Evolutionary conservation across 2,329 filamentous ascomycete species (phyloP).

Genomic region (Teratosphaeria pseudoeucalypti): DNA sequence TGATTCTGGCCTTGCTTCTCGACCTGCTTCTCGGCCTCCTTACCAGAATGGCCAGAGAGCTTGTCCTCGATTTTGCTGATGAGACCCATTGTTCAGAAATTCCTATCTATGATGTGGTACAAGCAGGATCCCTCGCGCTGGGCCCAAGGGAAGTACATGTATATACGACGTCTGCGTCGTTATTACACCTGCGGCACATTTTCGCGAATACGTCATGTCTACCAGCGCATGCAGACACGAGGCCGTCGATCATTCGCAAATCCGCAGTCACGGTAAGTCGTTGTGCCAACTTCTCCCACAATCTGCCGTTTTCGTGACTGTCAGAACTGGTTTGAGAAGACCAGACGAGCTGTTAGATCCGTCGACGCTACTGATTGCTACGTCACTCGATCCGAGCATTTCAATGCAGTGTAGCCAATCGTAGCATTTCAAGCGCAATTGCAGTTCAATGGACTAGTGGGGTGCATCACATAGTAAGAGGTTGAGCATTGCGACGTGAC

Average conservation of each 20-base stretch:
- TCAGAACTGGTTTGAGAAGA: neutral
- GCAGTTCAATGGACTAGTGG: neutral
- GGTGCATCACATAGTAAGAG: neutral
- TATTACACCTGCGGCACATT: neutral
- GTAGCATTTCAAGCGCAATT: neutral
- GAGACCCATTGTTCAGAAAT: conserved; percentile 4
- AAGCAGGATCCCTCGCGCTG: neutral
- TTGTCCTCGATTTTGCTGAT: conserved; percentile 7
- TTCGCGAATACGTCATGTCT: neutral
- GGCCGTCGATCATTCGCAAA: neutral
- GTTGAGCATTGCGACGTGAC: neutral
- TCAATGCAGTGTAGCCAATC: neutral
- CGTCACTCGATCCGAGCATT: neutral
- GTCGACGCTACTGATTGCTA: neutral
- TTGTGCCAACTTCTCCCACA: neutral
- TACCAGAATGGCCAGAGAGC: neutral
- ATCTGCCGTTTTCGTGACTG: neutral
- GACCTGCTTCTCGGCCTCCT: neutral
- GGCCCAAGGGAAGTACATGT: neutral
- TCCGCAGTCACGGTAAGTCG: neutral
- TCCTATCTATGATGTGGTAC: neutral
- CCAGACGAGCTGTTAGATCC: neutral
- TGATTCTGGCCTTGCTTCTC: neutral
- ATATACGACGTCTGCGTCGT: neutral
- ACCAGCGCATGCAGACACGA: neutral